Evolutionary conservation across 768 basidiomycete genomes (phyloP).

Genomic region (Tubosaeta sp.): DNA sequence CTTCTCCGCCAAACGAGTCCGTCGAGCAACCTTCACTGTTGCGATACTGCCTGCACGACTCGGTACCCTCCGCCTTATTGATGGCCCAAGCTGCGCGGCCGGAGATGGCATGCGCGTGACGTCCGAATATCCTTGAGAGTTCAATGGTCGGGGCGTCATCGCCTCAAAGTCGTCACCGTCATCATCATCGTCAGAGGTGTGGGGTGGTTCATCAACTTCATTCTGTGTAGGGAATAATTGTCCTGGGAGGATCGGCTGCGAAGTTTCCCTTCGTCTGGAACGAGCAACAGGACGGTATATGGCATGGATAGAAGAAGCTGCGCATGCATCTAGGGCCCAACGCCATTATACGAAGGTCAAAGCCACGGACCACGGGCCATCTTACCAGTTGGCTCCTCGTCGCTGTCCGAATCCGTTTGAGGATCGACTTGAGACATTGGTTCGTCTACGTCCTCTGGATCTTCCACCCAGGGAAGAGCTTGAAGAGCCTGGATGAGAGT

Average conservation of each 20-base stretch:
- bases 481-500: conserved; percentile 86
- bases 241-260: conserved; percentile 13
- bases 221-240: conserved; percentile 7
- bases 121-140: conserved; percentile 13
- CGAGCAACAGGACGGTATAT: conserved; percentile 80
- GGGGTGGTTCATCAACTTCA: conserved; percentile 30
- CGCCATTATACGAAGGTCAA: background rate
- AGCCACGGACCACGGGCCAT: conserved; percentile 10
- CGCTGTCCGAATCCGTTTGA: conserved; percentile 52
- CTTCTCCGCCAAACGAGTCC: conserved; percentile 79
- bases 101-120: conserved; percentile 1
- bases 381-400: conserved; percentile 49
- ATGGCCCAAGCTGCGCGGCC: conserved; percentile 14
- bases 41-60: conserved; percentile 62
- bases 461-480: conserved; percentile 74
- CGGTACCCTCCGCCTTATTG: conserved; percentile 20
- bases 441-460: conserved; percentile 67
- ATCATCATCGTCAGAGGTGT: conserved; percentile 49
- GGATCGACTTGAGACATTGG: conserved; percentile 38
- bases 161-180: conserved; percentile 58
- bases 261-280: conserved; percentile 42
- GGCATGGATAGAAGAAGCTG: conserved; percentile 85
- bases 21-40: conserved; percentile 64
- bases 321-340: conserved; percentile 35
- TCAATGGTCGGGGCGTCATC: conserved; percentile 38